Base-by-base conservation (phyloP, 2,329 filamentous ascomycete genomes). In the Pezicula radicicola region DNA sequence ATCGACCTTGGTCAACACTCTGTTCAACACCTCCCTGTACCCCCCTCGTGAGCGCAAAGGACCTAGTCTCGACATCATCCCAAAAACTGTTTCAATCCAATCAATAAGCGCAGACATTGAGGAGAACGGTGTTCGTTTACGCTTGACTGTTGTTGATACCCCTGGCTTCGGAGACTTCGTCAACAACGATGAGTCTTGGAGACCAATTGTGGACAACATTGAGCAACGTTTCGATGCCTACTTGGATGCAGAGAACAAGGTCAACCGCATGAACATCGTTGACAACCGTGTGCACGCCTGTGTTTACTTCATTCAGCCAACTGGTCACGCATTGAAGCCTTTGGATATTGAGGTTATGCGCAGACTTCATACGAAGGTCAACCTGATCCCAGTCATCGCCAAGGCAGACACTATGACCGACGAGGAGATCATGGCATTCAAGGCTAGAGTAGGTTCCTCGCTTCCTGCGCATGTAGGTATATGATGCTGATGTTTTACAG, bases 171-270 rank as follows among this genome's bases (percentile, higher is more conserved):
- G 94, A 67, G 94, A 99, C 76, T 99, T 97, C 69, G 94, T 99
- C 69, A 99, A 99, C 87, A 99, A 99, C 70, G 94, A 97, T 67
- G 94, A 97, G 75, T 99, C 94, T 27, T 99, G 94, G 94, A 86
- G 94, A 68, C 94, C 94, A 52, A 99, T 99, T 75, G 88, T 97
- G 66, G 94, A 99, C 80, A 97, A 97, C 81, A 97, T 99, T 67
- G 94, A 99, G 81, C 91, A 96, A 81, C 89, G 94, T 63, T 99
- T 94, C 69, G 94, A 99, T 74, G 92, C 94, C 49, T 99, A 97
- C 74, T 82, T 99, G 54, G 94, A 99, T 75, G 93, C 94, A 43
- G 94, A 99, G 83, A 99, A 99, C 85, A 99, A 97, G 84, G 91
- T 99, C 72, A 99, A 99, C 81, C 91, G 94, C 67, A 96, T 97